Evolutionary conservation across 257 asterid genomes (phyloP).

Genomic region (Cynanchum wilfordii): DNA sequence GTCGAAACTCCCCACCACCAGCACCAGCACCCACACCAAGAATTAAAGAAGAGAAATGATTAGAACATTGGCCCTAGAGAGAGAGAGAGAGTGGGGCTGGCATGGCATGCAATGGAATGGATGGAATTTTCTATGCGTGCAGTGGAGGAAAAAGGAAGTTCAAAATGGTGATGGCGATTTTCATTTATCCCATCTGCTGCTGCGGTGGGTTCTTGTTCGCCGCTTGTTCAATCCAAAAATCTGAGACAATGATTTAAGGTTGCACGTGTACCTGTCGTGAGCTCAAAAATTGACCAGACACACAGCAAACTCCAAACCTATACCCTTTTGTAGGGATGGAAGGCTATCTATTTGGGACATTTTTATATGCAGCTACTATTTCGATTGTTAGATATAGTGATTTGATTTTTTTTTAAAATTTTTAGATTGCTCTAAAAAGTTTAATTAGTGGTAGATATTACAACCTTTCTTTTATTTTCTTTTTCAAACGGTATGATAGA

Average conservation of each 20-base stretch:
- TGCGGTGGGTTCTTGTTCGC: conserved; percentile 29
- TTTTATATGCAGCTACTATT: too few relatives aligned
- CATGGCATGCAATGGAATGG: too few relatives aligned
- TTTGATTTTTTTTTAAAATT: too few relatives aligned
- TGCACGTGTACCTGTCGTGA: conserved; percentile 13
- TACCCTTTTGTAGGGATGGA: too few relatives aligned
- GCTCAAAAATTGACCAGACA: conserved; percentile 1
- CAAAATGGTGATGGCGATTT: not conserved
- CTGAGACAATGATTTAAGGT: conserved; percentile 16
- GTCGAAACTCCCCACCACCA: not conserved
- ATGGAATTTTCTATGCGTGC: not conserved
- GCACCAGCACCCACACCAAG: not conserved
- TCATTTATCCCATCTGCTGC: conserved; percentile 1
- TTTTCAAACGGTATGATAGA: too few relatives aligned
- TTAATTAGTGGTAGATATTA: too few relatives aligned
- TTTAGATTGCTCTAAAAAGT: too few relatives aligned
- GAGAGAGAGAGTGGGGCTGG: not conserved
- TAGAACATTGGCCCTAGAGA: not conserved
- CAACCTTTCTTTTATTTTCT: too few relatives aligned
- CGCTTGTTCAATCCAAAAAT: conserved; percentile 10
- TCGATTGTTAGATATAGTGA: too few relatives aligned
- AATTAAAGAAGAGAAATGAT: not conserved
- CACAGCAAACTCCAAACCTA: too few relatives aligned
- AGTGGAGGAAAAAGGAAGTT: not conserved
- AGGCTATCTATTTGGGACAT: too few relatives aligned